phyloP scores from a whole-genome alignment of 192 early-diverging fungal genomes.

The Backusella macrospora region DNA sequence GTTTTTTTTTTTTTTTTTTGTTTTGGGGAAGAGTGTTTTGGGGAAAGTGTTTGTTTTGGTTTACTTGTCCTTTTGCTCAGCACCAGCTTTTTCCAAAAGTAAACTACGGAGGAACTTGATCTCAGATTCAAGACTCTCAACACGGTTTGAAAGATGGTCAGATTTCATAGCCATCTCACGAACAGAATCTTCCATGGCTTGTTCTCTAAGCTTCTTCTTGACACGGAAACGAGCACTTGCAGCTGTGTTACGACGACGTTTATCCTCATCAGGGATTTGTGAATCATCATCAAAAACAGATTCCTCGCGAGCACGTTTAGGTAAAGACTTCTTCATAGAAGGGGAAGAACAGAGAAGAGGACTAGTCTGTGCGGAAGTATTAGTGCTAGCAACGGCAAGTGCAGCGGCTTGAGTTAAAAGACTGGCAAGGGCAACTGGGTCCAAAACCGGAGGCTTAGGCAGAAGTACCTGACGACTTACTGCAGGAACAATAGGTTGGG shows the following conservation, averaged over 20 bases:
- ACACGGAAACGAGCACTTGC: conserved; percentile 93
- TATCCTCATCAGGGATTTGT: conserved; percentile 73
- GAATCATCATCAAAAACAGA: not conserved
- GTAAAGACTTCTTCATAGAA: not conserved
- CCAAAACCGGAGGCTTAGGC: conserved; percentile 28
- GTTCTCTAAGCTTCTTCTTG: conserved; percentile 93
- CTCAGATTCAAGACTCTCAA: conserved; percentile 87
- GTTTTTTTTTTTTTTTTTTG: not conserved
- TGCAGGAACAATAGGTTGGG: not conserved
- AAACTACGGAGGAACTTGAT: conserved; percentile 87
- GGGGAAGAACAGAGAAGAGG: not conserved
- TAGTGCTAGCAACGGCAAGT: not conserved
- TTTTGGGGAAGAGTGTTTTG: no score
- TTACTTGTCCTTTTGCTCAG: not conserved
- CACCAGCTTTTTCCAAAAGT: conserved; percentile 72
- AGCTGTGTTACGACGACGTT: conserved; percentile 91
- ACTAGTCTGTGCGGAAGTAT: not conserved
- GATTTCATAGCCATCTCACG: conserved; percentile 74
- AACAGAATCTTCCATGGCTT: conserved; percentile 81
- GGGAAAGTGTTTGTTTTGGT: conserved; percentile 35
- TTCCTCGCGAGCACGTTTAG: conserved; percentile 18
- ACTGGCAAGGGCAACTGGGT: conserved; percentile 5
- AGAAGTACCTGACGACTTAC: conserved; percentile 19
- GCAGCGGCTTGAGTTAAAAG: not conserved
- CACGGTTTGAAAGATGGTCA: conserved; percentile 72